Evolutionary conservation across 1,284 basidiomycete genomes (phyloP), one percentile per base, ranked within the genome.

Genomic region (Leucoagaricus sp.): DNA sequence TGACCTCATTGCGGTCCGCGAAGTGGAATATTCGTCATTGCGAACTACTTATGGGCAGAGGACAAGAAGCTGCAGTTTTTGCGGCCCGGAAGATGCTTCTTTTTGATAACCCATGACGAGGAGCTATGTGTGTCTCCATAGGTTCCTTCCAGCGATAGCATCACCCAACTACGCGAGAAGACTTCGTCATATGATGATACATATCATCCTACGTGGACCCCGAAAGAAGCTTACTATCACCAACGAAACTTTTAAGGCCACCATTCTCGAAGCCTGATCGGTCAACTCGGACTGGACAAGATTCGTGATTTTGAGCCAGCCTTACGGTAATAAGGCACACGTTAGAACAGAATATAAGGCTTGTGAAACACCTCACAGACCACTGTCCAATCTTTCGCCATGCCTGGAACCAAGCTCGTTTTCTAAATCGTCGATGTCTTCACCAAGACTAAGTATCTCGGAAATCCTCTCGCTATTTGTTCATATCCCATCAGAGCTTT

Each of bases 381-480:
- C 4, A 21, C 9, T 23, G 8, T 41, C 8, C 15, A 15, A 4
- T 38, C 36, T 21, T 21, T 44, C 41, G 13, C 23, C 41, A 25
- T 38, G 36, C 13, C 36, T 4, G 41, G 4, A 21, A 44, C 41
- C 17, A 44, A 44, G 36, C 36, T 38, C 36, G 36, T 15, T 2
- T 66, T 62, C 46, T 53, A 60, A 15, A 62, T 62, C 15, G 51
- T 78, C 47, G 75, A 79, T 60, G 75, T 79, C 19, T 79, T 79
- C 65, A 79, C 75, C 4, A 61, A 63, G 0, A 71, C 65, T 5
- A 73, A 69, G 3, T 78, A 71, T 61, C 52, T 67, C 4, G 76
- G 77, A 9, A 79, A 79, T 49, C 77, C 75, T 4, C 70, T 79
- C 3, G 77, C 76, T 0, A 72, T 78, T n/a, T 49, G 75, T 78